Base-by-base conservation (phyloP, 805 yeast species). In the Starmerella etchellsii region DNA sequence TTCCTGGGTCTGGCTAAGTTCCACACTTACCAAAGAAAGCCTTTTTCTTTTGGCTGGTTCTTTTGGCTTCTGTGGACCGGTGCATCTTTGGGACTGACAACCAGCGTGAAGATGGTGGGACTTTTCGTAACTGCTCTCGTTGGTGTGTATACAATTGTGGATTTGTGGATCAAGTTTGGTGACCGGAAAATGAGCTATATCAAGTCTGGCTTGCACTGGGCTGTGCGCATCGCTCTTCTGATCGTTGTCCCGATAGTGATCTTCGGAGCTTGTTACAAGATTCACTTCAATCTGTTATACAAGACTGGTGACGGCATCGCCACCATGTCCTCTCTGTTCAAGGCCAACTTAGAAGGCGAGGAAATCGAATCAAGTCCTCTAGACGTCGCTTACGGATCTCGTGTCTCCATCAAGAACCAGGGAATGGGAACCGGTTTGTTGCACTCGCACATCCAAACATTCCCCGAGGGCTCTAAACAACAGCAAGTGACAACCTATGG, bases 101-200 rank as follows among this genome's bases (percentile, higher is more conserved):
- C 91, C 44, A 81, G 95, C 34, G 91, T 96, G 43, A 91, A 91
- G 59, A 87, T 91, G 61, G 95, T 91, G 32, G 99, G 99, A 61
- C 80, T 81, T 8, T 80, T 91, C 67, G 85, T 97, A 0, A 91
- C 79, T 60, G 69, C 78, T 36, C 74, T 94, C 39, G 74, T 91
- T 50, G 99, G 99, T 25, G 61, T 74, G 42, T 95, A 94, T 33
- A 96, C 91, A 7, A 54, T 72, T 5, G 70, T 76, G 56, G 97
- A 91, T 56, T 67, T 91, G 54, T 91, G 99, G 99, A 22, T 48
- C 41, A 70, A 73, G 47, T 65, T 87, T 52, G 67, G 91, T 37
- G 95, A 88, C 57, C 63, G 74, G 51, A 69, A 70, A 47, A 69
- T 71, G 26, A 88, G 91, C 1, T 67, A 80, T 45, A 62, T 81